Evolutionary conservation across 2,329 filamentous ascomycete genomes (phyloP).

Genomic region (Trichoderma oligosporum): DNA sequence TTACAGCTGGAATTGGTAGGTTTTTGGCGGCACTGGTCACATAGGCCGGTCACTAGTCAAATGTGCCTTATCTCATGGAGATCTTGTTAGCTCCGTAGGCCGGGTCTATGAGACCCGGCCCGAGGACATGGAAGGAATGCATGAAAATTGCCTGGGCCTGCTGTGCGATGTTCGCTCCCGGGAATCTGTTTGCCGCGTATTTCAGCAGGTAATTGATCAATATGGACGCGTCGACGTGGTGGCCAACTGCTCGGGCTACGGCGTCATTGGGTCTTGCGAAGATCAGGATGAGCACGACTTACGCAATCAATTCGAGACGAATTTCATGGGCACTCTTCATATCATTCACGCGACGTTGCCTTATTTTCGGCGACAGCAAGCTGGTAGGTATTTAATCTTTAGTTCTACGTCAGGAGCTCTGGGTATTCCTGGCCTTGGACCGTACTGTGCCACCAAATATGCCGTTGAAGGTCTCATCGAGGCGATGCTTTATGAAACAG

Average conservation of each 20-base stretch:
- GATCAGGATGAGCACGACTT: slow-evolving; percentile 95
- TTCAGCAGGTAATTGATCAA: slow-evolving; percentile 64
- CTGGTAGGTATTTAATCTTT: slow-evolving; percentile 88
- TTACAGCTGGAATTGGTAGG: slow-evolving; percentile 42
- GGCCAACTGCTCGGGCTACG: slow-evolving; percentile 91
- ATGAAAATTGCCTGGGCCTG: slow-evolving; percentile 70
- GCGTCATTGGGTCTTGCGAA: slow-evolving; percentile 91
- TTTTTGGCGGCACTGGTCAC: slow-evolving; percentile 96
- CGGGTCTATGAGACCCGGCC: slow-evolving; percentile 72
- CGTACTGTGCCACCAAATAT: slow-evolving; percentile 96
- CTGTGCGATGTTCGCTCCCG: slow-evolving; percentile 86
- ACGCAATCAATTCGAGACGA: slow-evolving; percentile 94
- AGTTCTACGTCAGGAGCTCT: slow-evolving; percentile 87
- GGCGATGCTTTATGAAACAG: slow-evolving; percentile 93
- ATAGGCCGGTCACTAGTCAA: slow-evolving; percentile 91
- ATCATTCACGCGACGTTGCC: slow-evolving; percentile 87
- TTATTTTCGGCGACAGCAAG: slow-evolving; percentile 73
- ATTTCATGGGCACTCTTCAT: slow-evolving; percentile 92
- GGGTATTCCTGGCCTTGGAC: slow-evolving; percentile 88
- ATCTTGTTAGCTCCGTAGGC: slow-evolving; percentile 82
- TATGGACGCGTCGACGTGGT: slow-evolving; percentile 86
- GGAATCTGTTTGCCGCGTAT: slow-evolving; percentile 68
- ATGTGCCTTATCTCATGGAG: slow-evolving; percentile 71
- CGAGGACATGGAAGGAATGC: slow-evolving; percentile 67
- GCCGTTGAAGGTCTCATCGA: slow-evolving; percentile 94